These are phyloP conservation scores for bread wheat (Triticum aestivum) DNA, from an alignment of 176 grass and related monocot species.

Conservation along the genomic window IWGSC_CS_RefSeq_v2.1 NC_057799.1:626922096-626922595, in stretches of 20 bases:
- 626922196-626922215: conserved; percentile 14
- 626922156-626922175: conserved; percentile 2
- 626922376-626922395: conserved; percentile 4
- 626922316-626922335: neutral
- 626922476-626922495: conserved; percentile 18
- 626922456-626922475: conserved; percentile 32
- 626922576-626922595: neutral
- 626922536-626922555: neutral
- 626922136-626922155: neutral
- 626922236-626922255: conserved; percentile 21
- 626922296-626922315: neutral
- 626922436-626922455: neutral
- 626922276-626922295: neutral
- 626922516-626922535: neutral
- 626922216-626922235: conserved; percentile 28
- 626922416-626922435: conserved; percentile 42
- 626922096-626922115: conserved; percentile 39
- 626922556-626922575: neutral
- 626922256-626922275: conserved; percentile 7
- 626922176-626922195: conserved; percentile 4
- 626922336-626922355: conserved; percentile 12
- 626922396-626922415: conserved; percentile 29
- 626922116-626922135: conserved; percentile 35
- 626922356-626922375: conserved; percentile 43
- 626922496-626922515: conserved; percentile 36